Conservation (phyloP, 73 alveolate species). For the Symbiodinium natans region DNA sequence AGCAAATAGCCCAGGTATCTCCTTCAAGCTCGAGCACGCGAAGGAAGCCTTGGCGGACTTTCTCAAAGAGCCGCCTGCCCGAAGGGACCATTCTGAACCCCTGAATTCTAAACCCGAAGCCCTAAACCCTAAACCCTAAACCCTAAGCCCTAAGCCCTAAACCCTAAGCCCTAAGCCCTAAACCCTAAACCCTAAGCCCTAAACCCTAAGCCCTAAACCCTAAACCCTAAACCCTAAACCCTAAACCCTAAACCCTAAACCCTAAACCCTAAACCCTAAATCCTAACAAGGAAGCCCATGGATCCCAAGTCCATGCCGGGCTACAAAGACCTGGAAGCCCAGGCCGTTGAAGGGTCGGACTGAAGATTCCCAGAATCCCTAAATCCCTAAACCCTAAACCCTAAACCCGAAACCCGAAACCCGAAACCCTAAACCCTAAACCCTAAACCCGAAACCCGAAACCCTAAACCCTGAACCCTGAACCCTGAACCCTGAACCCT, state of each 20-base stretch:
- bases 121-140: too few relatives aligned
- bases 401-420: background rate
- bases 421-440: background rate
- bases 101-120: background rate
- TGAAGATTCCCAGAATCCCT: too few relatives aligned
- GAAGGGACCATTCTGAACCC: background rate
- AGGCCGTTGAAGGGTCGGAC: too few relatives aligned
- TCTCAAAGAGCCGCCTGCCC: background rate
- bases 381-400: too few relatives aligned
- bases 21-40: conserved; percentile 44
- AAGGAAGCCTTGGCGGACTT: conserved; percentile 44
- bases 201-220: background rate
- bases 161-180: too few relatives aligned
- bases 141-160: too few relatives aligned
- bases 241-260: too few relatives aligned
- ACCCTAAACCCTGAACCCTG: too few relatives aligned
- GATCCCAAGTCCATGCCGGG: background rate
- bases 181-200: too few relatives aligned
- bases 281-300: background rate
- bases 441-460: background rate
- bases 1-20: background rate
- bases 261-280: background rate
- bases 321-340: background rate
- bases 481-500: too few relatives aligned
- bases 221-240: too few relatives aligned